A percentile compares a stretch with the other conserved stretches of the same genome.
Conservation (phyloP, 208 protist genomes). For the Blastocrithidia nonstop region DNA sequence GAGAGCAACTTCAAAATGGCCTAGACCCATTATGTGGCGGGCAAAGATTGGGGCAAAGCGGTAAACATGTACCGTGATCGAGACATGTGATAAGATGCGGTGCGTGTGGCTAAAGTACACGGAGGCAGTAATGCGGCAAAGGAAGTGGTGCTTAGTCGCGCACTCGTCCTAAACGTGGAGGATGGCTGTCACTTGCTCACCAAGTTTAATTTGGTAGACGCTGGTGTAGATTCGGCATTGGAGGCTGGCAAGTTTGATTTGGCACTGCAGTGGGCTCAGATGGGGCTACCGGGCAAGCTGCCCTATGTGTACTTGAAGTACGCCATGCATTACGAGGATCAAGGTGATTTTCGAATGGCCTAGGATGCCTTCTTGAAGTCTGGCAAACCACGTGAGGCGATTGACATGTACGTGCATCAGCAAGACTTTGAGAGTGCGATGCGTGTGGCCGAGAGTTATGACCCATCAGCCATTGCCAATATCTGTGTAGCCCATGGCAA, state of each 20-base stretch:
- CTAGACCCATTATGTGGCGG: slow-evolving; percentile 90
- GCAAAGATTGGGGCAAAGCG: slow-evolving; percentile 91
- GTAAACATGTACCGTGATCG: slow-evolving; percentile 95
- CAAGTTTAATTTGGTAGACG: slow-evolving; percentile 90
- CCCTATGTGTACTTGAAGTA: slow-evolving; percentile 94
- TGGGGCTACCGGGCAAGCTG: slow-evolving; percentile 84
- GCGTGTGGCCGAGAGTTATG: slow-evolving; percentile 90
- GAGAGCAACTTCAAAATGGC: slow-evolving; percentile 88
- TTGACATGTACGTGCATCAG: slow-evolving; percentile 95
- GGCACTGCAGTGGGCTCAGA: slow-evolving; percentile 87
- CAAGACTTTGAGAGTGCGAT: slow-evolving; percentile 94
- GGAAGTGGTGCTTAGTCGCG: slow-evolving; percentile 89
- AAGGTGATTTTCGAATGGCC: slow-evolving; percentile 89
- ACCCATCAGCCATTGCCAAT: slow-evolving; percentile 64
- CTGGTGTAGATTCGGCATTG: slow-evolving; percentile 91
- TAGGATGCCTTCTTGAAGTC: slow-evolving; percentile 95
- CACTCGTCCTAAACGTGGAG: slow-evolving; percentile 86
- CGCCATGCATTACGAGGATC: slow-evolving; percentile 95
- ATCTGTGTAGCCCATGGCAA: slow-evolving; percentile 86
- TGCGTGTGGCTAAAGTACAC: slow-evolving; percentile 92
- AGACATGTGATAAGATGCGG: slow-evolving; percentile 95
- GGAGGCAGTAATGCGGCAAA: slow-evolving; percentile 86
- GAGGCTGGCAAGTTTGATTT: slow-evolving; percentile 89
- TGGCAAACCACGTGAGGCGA: slow-evolving; percentile 91
- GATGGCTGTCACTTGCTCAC: slow-evolving; percentile 88